These are phyloP conservation scores for Rosa persica DNA, from an alignment of 306 rosid species.

Conservation along the genomic window DNA sequence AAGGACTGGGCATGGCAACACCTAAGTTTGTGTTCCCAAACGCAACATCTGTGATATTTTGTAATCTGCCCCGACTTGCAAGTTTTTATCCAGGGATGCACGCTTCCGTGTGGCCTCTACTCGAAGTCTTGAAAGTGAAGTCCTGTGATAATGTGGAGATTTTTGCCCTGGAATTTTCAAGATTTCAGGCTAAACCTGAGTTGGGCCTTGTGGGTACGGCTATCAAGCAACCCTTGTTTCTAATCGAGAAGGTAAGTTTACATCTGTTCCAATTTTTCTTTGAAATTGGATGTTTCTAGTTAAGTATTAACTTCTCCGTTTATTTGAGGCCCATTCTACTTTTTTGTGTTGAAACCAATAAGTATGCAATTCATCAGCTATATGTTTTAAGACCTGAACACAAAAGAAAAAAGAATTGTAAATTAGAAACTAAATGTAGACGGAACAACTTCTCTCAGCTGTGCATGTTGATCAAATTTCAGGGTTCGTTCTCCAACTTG, in stretches of 20 bases:
- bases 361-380: too few relatives aligned
- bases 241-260: constrained; percentile 14
- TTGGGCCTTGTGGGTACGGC: background rate
- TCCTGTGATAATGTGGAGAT: background rate
- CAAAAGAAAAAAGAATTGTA: too few relatives aligned
- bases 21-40: constrained; percentile 8
- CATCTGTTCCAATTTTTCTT: background rate
- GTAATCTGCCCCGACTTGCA: background rate
- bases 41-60: background rate
- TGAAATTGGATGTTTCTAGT: too few relatives aligned
- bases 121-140: fast-evolving
- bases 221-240: background rate
- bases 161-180: background rate
- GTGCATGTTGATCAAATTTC: background rate
- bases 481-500: background rate
- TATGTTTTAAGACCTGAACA: too few relatives aligned
- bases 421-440: too few relatives aligned
- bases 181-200: background rate
- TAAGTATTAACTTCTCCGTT: too few relatives aligned
- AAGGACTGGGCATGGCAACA: background rate
- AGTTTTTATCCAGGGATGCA: too few relatives aligned
- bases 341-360: too few relatives aligned
- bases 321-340: too few relatives aligned
- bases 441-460: too few relatives aligned
- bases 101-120: constrained; percentile 20